Evolutionary conservation across 78 protist genomes (phyloP).

Genomic region (Monocercomonoides exilis): DNA sequence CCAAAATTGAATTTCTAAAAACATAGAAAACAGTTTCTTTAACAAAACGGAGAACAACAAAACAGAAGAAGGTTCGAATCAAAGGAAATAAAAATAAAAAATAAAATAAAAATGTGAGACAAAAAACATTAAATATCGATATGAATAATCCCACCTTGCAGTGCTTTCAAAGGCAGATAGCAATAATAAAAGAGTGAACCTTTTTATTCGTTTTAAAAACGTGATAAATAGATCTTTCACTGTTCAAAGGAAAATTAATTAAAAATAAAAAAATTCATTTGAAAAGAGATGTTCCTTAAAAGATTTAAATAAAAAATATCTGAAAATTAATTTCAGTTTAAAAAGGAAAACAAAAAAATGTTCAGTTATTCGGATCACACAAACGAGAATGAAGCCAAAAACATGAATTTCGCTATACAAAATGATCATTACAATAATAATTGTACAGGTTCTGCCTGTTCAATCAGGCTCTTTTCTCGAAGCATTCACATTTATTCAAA

Average conservation of each 20-base stretch:
- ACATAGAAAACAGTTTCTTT: not conserved
- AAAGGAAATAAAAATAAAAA: not conserved
- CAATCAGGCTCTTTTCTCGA: not conserved
- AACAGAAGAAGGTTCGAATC: not conserved
- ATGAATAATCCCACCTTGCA: too few species aligned
- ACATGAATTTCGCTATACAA: not conserved
- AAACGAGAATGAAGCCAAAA: not conserved
- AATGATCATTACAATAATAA: not conserved
- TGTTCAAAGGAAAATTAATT: too few species aligned
- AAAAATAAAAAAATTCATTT: too few species aligned
- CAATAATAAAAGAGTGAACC: too few species aligned
- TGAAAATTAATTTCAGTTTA: too few species aligned
- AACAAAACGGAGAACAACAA: not conserved
- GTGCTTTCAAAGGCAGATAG: too few species aligned
- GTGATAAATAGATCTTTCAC: too few species aligned
- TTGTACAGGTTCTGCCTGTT: not conserved
- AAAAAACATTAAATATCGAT: too few species aligned
- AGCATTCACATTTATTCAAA: too few species aligned
- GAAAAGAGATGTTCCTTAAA: too few species aligned
- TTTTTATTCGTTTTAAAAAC: too few species aligned
- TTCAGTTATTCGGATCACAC: not conserved
- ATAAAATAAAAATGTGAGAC: not conserved
- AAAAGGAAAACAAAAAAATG: not conserved
- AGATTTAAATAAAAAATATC: too few species aligned
- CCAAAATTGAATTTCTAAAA: not conserved